Percentiles rank a stretch among this genome's conserved stretches.
These are phyloP conservation scores for Eutrema yunnanense DNA, from an alignment of 345 rosid species.

Conservation along the genomic window DNA sequence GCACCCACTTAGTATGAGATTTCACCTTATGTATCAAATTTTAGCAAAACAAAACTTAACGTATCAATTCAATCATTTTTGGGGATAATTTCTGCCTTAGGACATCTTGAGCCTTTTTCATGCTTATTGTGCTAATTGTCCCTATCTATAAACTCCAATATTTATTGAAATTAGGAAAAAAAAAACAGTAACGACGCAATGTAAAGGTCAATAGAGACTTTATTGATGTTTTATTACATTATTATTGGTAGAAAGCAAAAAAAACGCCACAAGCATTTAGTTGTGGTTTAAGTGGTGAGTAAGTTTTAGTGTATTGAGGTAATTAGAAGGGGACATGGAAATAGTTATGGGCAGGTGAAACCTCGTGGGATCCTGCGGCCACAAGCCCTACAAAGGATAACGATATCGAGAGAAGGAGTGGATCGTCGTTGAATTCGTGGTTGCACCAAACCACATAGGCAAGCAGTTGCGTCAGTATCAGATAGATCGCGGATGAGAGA, in stretches of 20 bases:
- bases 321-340: not conserved
- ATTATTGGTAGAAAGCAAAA: not conserved
- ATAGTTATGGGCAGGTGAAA: not conserved
- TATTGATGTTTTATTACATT: not conserved
- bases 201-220: not conserved
- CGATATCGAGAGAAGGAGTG: not conserved
- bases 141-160: not conserved
- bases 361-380: slow-evolving; percentile 9
- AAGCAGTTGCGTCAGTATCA: not conserved
- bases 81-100: not conserved
- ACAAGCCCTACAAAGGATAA: not conserved
- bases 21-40: not conserved
- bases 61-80: not conserved
- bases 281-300: not conserved
- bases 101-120: not conserved
- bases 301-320: not conserved
- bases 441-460: not conserved
- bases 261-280: not conserved
- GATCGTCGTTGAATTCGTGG: not conserved
- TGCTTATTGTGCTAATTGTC: not conserved
- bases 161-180: not conserved
- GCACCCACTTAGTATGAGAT: not conserved
- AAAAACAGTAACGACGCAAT: not conserved
- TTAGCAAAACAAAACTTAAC: no score
- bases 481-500: not conserved